Evolutionary conservation across 1,139 yeast species (phyloP).

Genomic region (Diutina mesorugosa): DNA sequence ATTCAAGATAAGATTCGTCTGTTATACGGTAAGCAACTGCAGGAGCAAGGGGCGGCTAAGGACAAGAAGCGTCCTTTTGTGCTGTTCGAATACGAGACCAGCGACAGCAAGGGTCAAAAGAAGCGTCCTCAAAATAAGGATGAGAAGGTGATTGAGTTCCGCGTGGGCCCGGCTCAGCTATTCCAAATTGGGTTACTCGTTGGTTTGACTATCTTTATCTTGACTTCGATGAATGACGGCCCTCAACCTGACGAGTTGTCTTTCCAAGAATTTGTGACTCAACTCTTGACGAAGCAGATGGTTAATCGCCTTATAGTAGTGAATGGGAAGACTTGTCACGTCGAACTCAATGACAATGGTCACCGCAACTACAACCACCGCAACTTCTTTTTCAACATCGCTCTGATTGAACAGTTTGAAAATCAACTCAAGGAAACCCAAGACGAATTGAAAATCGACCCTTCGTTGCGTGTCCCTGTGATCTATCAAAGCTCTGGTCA

Average conservation of each 20-base stretch:
- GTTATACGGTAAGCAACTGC: not conserved
- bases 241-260: not conserved
- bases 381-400: constrained; percentile 50
- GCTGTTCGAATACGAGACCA: not conserved
- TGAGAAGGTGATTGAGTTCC: not conserved
- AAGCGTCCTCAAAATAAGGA: not conserved
- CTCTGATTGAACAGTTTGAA: constrained; percentile 88
- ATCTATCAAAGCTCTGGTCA: constrained; percentile 62
- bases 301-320: not conserved
- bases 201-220: not conserved
- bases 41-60: not conserved
- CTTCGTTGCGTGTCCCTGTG: constrained; percentile 69
- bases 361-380: not conserved
- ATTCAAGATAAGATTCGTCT: not conserved
- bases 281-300: not conserved
- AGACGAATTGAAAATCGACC: constrained; percentile 49
- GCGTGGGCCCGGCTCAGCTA: not conserved
- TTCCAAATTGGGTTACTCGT: constrained; percentile 1
- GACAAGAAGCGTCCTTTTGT: not conserved
- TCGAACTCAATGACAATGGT: not conserved
- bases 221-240: not conserved
- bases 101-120: not conserved
- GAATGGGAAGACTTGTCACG: not conserved
- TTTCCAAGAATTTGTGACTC: constrained; percentile 2
- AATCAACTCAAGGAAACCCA: constrained; percentile 68